Percentiles rank a stretch among this genome's conserved stretches.
Evolutionary conservation across 768 basidiomycete species (phyloP).

Genomic region (Kwoniella botswanensis): DNA sequence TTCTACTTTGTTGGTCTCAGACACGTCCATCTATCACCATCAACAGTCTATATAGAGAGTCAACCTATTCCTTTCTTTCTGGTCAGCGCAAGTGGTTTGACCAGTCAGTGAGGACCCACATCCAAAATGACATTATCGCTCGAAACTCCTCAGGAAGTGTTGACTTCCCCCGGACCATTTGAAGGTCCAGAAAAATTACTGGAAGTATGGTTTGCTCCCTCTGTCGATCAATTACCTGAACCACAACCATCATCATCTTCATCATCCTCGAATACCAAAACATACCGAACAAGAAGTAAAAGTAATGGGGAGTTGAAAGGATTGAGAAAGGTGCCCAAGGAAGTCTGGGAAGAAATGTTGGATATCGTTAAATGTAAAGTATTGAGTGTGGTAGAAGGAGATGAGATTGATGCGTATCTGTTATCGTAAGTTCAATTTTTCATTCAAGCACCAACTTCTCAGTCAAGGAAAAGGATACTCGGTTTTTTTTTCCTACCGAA

Average conservation of each 20-base stretch:
- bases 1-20: not conserved
- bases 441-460: not conserved
- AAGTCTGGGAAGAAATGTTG: constrained; percentile 95
- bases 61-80: not conserved
- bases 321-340: constrained; percentile 73
- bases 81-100: not conserved
- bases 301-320: constrained; percentile 64
- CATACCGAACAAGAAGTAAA: constrained; percentile 54
- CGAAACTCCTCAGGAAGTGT: constrained; percentile 11
- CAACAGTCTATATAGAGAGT: no score
- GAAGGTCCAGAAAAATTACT: constrained; percentile 88
- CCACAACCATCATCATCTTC: constrained; percentile 10
- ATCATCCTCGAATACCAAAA: not conserved
- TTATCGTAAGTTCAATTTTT: constrained; percentile 71
- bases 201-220: constrained; percentile 96
- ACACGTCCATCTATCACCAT: not conserved
- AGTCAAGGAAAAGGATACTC: not conserved
- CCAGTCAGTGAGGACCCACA: not conserved
- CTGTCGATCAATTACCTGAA: constrained; percentile 66
- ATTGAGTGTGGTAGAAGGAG: constrained; percentile 82
- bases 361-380: constrained; percentile 96
- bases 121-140: constrained; percentile 8
- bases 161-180: constrained; percentile 26
- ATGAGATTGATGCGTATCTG: constrained; percentile 93
- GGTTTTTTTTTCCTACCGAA: not conserved